Evolutionary conservation across 164 flowering plant genomes (phyloP).

Genomic region (Kalanchoe fedtschenkoi): DNA sequence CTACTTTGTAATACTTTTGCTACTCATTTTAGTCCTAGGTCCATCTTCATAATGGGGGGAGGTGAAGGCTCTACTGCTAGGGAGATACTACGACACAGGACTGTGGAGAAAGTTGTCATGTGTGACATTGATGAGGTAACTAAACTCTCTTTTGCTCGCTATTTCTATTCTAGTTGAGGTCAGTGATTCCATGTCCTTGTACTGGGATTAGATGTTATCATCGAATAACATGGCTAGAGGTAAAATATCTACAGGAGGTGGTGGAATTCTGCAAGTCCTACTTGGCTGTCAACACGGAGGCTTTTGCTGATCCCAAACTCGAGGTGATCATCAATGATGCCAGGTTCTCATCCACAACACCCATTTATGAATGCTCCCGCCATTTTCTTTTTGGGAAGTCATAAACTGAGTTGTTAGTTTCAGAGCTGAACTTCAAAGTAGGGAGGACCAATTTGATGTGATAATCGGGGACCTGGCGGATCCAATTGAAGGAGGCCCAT

Average conservation of each 20-base stretch:
- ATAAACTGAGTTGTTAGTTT: conserved; percentile 2
- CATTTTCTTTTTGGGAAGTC: background rate
- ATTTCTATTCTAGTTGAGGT: background rate
- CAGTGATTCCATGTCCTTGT: background rate
- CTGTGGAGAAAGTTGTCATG: conserved; percentile 66
- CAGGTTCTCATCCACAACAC: conserved; percentile 20
- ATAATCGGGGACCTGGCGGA: conserved; percentile 91
- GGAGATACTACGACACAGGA: conserved; percentile 61
- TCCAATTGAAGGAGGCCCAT: conserved; percentile 94
- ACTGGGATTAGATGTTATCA: background rate
- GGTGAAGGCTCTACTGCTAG: conserved; percentile 95
- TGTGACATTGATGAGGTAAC: conserved; percentile 88
- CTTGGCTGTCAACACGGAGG: conserved; percentile 61
- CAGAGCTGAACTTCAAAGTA: conserved; percentile 67
- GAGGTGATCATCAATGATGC: conserved; percentile 91
- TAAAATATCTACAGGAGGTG: conserved; percentile 53
- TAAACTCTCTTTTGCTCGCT: too few species aligned
- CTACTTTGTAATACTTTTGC: background rate
- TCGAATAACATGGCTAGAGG: background rate
- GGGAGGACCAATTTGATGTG: conserved; percentile 60
- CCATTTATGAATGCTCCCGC: background rate
- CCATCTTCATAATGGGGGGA: conserved; percentile 81
- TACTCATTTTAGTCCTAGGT: conserved; percentile 39
- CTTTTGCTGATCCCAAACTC: conserved; percentile 65
- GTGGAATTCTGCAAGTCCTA: conserved; percentile 83